Evolutionary conservation across 164 flowering plant genomes (phyloP), one percentile per base, ranked within the genome.

Genomic region (Litsea cubeba): DNA sequence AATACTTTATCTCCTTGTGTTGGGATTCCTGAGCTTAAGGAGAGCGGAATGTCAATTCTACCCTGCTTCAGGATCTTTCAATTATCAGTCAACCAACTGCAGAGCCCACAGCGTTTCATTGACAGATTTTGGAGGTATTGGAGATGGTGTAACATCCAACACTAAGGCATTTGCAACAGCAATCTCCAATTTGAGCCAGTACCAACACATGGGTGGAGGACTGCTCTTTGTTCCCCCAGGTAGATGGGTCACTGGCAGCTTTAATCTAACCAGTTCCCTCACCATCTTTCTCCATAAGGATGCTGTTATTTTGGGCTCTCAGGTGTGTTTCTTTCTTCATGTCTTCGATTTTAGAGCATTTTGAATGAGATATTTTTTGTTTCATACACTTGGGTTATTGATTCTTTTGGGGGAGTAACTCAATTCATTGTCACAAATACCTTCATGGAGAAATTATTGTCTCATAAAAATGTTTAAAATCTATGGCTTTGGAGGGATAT

Each of bases 171-270:
- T 93, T 50, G 70, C 76, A 22, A 49, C 77, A 0, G 97, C 97
- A 22, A 77, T 93, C 23, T 79, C 74, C 12, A 80, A 84, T 26
- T 87, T 93, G 14, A 83, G 88, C 76, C 63, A 78, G 64, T 71
- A 69, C 4, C 82, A 86, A 0, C 23, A 76, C 0, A 87, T 84
- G 12, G 97, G 97, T 7, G 96, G 97, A 5, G 86, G 87, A 0
- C 84, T 80, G 83, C 93, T 93, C 24, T 58, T 85, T 57, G 88
- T 93, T 0, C 97, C 97, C 0, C 85, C 91, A 0, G 97, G 97
- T 35, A 87, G 84, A 78, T 93, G 96, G 96, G 79, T 93, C 10
- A 93, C 97, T 0, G 94, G 96, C 0, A 84, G 92, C 76, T 90
- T 93, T 79, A 86, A 86, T 62, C 89, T 93, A 78, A 91, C 93